A percentile compares a stretch with the other conserved stretches of the same genome.
Evolutionary conservation across 2,329 filamentous ascomycete species (phyloP).

Genomic region (Venturia nashicola): DNA sequence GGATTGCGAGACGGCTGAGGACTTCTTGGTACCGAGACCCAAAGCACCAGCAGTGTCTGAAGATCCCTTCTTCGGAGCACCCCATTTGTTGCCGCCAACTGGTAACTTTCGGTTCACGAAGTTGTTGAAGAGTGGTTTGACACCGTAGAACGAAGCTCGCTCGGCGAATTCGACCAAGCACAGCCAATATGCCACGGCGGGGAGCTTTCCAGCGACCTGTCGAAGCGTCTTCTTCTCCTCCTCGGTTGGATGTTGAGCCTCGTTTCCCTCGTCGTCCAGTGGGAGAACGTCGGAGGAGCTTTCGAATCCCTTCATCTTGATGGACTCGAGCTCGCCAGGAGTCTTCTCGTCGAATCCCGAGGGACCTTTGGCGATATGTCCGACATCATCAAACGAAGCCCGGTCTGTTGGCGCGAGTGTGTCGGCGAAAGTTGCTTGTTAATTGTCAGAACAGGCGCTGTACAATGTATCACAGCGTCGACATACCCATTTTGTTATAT

Average conservation of each 20-base stretch:
- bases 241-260: conserved; percentile 27
- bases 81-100: conserved; percentile 4
- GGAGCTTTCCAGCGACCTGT: conserved; percentile 38
- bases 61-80: conserved; percentile 2
- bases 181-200: conserved; percentile 40
- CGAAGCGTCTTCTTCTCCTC: conserved; percentile 35
- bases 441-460: background rate
- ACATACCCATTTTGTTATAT: background rate
- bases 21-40: background rate
- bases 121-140: conserved; percentile 15
- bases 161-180: conserved; percentile 50
- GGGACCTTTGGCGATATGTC: background rate
- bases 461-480: background rate
- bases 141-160: conserved; percentile 48
- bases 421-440: background rate
- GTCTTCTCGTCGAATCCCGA: background rate
- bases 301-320: background rate
- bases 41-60: conserved; percentile 5
- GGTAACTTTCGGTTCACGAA: conserved; percentile 4
- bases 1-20: background rate
- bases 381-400: background rate
- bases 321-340: background rate
- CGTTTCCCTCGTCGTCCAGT: conserved; percentile 6
- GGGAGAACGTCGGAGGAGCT: background rate
- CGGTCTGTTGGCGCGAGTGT: background rate